These are phyloP conservation scores for Thalassiosira hispida DNA, from an alignment of 352 stramenopile species.

Conservation along the genomic window DNA sequence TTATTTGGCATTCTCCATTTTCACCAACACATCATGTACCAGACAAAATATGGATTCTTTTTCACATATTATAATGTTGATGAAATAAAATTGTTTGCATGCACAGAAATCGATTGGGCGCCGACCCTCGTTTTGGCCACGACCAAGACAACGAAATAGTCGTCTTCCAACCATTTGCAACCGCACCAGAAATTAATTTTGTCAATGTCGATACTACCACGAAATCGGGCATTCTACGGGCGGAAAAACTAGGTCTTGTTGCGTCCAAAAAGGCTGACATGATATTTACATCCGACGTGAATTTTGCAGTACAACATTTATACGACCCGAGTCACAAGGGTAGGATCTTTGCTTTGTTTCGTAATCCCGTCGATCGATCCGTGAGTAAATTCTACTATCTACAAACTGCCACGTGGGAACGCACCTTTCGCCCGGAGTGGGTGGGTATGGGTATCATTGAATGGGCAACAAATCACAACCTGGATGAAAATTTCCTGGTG, in stretches of 20 bases:
- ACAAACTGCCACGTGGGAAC: conserved; percentile 45
- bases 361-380: conserved; percentile 50
- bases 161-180: conserved; percentile 21
- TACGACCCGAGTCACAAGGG: conserved; percentile 47
- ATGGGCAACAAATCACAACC: conserved; percentile 11
- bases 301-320: conserved; percentile 24
- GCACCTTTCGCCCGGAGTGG: conserved; percentile 39
- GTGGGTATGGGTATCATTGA: conserved; percentile 14
- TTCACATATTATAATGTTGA: conserved; percentile 3
- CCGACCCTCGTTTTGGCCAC: conserved; percentile 27
- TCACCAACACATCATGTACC: too few relatives aligned
- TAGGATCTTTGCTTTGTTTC: conserved; percentile 41
- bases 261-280: conserved; percentile 21
- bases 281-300: conserved; percentile 34
- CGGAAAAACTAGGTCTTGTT: conserved; percentile 35
- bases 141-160: conserved; percentile 29
- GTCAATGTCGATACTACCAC: conserved; percentile 64
- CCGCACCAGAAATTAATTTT: conserved; percentile 26
- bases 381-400: conserved; percentile 62
- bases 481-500: conserved; percentile 31
- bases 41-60: background rate
- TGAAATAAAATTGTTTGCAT: background rate
- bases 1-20: too few relatives aligned
- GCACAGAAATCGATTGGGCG: conserved; percentile 17
- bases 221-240: conserved; percentile 45